phyloP scores from a whole-genome alignment of 495 filamentous ascomycete genomes.

The Cladorrhinum samala region DNA sequence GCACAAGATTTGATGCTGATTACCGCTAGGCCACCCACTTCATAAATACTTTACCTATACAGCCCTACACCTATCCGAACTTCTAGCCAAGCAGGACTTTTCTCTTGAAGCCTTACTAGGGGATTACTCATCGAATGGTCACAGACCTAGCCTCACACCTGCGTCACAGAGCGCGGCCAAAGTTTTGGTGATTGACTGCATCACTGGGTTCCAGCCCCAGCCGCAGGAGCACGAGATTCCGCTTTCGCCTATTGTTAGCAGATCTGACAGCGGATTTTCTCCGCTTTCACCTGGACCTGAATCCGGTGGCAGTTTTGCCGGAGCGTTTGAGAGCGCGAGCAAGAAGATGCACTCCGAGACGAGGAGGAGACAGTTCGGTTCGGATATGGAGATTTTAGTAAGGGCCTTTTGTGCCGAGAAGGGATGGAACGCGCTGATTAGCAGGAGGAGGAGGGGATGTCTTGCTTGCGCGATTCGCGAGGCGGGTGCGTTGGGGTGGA shows the following conservation, averaged over 20 bases:
- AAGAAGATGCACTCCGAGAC: conserved; percentile 46
- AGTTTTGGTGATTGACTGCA: conserved; percentile 50
- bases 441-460: conserved; percentile 56
- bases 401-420: conserved; percentile 64
- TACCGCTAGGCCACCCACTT: conserved; percentile 51
- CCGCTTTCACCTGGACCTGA: conserved; percentile 2
- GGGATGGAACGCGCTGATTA: conserved; percentile 63
- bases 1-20: conserved; percentile 11
- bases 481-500: conserved; percentile 59
- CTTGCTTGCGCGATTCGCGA: conserved; percentile 64
- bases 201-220: conserved; percentile 40
- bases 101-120: conserved; percentile 38
- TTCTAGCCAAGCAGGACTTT: conserved; percentile 38
- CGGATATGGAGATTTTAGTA: conserved; percentile 57
- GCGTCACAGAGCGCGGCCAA: conserved; percentile 25
- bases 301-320: background rate
- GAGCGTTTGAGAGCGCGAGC: conserved; percentile 24
- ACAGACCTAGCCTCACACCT: conserved; percentile 24
- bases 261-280: conserved; percentile 19
- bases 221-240: conserved; percentile 32
- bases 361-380: conserved; percentile 46
- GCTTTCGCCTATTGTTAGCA: conserved; percentile 29
- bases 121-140: conserved; percentile 26
- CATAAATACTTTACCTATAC: conserved; percentile 57
- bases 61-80: conserved; percentile 45